phyloP scores from a whole-genome alignment of 257 asterid species.

The Misopates orontium region DNA sequence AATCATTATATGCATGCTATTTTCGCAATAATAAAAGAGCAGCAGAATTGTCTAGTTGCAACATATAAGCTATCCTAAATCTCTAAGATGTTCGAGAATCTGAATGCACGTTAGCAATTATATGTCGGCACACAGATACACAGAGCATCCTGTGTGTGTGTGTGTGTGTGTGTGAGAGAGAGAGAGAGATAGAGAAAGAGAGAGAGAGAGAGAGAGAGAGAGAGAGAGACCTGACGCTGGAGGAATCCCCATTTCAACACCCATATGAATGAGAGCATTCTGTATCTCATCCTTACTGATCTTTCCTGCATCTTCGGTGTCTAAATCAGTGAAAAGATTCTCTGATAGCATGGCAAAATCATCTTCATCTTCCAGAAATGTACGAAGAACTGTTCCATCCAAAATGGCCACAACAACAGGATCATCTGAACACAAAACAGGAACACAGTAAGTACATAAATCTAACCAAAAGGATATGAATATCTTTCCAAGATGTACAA shows the following conservation, averaged over 20 bases:
- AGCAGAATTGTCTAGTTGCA: slow-evolving; percentile 1
- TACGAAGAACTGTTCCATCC: slow-evolving; percentile 45
- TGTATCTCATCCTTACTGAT: slow-evolving; percentile 48
- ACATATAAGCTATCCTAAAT: slow-evolving; percentile 1
- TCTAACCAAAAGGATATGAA: not conserved
- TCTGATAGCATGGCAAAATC: slow-evolving; percentile 70
- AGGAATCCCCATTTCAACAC: slow-evolving; percentile 61
- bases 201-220: not conserved
- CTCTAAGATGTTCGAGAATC: slow-evolving; percentile 8
- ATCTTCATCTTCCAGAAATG: slow-evolving; percentile 63
- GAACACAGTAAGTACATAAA: slow-evolving; percentile 19
- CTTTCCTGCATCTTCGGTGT: slow-evolving; percentile 56
- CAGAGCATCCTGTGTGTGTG: too few relatives aligned
- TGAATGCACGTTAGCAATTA: not conserved
- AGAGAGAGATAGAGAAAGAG: not conserved
- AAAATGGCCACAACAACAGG: slow-evolving; percentile 51
- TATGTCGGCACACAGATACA: not conserved
- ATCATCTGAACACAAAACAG: slow-evolving; percentile 38
- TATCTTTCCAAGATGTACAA: not conserved
- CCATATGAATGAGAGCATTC: slow-evolving; percentile 54
- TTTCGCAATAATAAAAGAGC: not conserved
- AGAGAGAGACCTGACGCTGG: slow-evolving; percentile 53
- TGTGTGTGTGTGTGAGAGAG: too few relatives aligned
- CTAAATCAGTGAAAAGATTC: slow-evolving; percentile 64
- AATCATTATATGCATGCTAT: not conserved